These are phyloP conservation scores for Rhizopogon salebrosus DNA, from an alignment of 768 basidiomycete species.

Conservation along the genomic window DNA sequence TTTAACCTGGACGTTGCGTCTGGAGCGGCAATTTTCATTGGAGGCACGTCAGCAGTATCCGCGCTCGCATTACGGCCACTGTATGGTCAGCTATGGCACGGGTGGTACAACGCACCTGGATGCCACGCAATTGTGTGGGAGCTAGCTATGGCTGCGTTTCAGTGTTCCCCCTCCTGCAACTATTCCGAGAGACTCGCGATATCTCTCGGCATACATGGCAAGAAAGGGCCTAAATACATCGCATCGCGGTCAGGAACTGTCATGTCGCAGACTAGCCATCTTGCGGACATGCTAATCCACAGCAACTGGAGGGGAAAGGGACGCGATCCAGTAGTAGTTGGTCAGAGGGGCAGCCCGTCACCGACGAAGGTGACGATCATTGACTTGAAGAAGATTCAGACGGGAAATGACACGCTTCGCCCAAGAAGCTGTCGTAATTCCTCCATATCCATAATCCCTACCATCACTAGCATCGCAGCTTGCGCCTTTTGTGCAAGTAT, in stretches of 20 bases:
- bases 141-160: conserved; percentile 13
- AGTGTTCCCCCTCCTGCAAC: conserved; percentile 7
- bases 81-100: conserved; percentile 21
- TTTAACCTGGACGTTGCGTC: conserved; percentile 13
- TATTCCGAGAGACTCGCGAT: conserved; percentile 13
- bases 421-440: conserved; percentile 7
- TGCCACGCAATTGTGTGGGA: conserved; percentile 21
- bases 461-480: conserved; percentile 13
- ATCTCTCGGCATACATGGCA: conserved; percentile 11
- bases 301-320: conserved; percentile 6
- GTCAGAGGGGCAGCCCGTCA: conserved; percentile 5
- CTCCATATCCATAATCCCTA: conserved; percentile 14
- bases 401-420: neutral
- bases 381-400: neutral
- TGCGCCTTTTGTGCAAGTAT: conserved; percentile 15
- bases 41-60: conserved; percentile 27
- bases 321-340: conserved; percentile 3
- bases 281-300: conserved; percentile 46
- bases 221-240: conserved; percentile 58
- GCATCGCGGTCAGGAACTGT: conserved; percentile 61
- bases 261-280: conserved; percentile 40
- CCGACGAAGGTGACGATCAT: conserved; percentile 7
- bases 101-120: conserved; percentile 32
- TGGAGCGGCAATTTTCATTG: conserved; percentile 21
- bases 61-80: conserved; percentile 25